Base-by-base conservation (phyloP, 169 alveolate species). In the Cryptosporidium muris region DNA sequence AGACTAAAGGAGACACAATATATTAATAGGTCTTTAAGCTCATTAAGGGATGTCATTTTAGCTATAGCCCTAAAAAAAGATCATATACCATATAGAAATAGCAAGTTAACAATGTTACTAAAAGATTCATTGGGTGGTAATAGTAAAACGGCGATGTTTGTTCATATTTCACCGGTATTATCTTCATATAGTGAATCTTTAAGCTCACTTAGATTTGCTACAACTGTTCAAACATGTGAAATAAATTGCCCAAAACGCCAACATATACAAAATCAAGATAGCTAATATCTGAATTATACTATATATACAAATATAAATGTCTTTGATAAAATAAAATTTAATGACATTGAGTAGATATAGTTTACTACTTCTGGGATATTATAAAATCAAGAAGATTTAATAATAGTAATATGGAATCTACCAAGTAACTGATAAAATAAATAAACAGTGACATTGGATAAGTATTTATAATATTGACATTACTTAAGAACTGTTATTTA, bases 61-160 rank as follows among this genome's bases (percentile, higher is more conserved):
- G 93, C 97, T 12, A 88, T 94, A 14, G 90, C 91, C 36, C 80
- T 90, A 45, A 91, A 92, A 64, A 90, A 90, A n/a, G 80, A 80
- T 7, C 91, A 91, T 66, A 90, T 92, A 45, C 97, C 98, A 8
- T 95, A 89, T 89, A 89, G 98, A 65, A 93, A 95, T 82, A 91
- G 95, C 52, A 94, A 92, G 74, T 82, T 95, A 16, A 95, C 98
- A 11, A 89, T 88, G 81, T 63, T 92, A 11, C 85, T 95, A 38
- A 85, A 92, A 64, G 89, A 91, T 43, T 92, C 89, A 53, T 64
- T 95, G 11, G 95, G 94, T 14, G 96, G 97, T 49, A 91, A 91
- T 66, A 91, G 95, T 37, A 93, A 93, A 80, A 92, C 96, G 12
- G 81, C 94, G n/a, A 94, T 95, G 97, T 90, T 95, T 51, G 96